Conservation (phyloP, 2,329 filamentous ascomycete species). For the Trichoderma endophyticum region DNA sequence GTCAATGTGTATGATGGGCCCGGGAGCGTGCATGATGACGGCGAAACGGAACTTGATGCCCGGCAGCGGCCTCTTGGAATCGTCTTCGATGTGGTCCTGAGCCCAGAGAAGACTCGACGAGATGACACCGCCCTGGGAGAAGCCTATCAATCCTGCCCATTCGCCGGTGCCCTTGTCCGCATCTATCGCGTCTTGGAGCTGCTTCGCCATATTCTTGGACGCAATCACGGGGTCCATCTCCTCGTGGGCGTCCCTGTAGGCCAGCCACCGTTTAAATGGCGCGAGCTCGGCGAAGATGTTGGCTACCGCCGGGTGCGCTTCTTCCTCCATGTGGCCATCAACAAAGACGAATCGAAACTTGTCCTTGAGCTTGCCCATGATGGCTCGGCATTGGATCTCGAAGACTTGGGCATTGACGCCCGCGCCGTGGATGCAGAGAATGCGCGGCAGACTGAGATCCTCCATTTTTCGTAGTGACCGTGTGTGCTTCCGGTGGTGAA, state of each 20-base stretch:
- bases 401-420: constrained; percentile 72
- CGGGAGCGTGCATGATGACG: constrained; percentile 35
- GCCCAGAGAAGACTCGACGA: constrained; percentile 59
- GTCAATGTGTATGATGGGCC: constrained; percentile 33
- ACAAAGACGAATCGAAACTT: constrained; percentile 70
- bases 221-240: constrained; percentile 41
- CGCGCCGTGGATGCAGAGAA: constrained; percentile 79
- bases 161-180: constrained; percentile 53
- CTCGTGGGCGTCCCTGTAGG: constrained; percentile 58
- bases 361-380: constrained; percentile 45
- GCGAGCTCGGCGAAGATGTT: constrained; percentile 62
- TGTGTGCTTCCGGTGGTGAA: neutral
- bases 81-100: constrained; percentile 45
- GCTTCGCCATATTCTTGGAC: constrained; percentile 38
- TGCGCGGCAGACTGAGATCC: constrained; percentile 52
- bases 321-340: constrained; percentile 64
- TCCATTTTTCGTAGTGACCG: neutral
- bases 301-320: constrained; percentile 59
- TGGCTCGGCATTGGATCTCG: constrained; percentile 60
- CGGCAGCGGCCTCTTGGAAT: constrained; percentile 22
- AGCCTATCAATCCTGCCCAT: constrained; percentile 61
- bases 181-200: constrained; percentile 47
- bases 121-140: constrained; percentile 65
- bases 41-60: constrained; percentile 33
- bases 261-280: constrained; percentile 62